Evolutionary conservation across 2,329 filamentous ascomycete genomes (phyloP).

Genomic region (Aspergillus pseudoterreus): DNA sequence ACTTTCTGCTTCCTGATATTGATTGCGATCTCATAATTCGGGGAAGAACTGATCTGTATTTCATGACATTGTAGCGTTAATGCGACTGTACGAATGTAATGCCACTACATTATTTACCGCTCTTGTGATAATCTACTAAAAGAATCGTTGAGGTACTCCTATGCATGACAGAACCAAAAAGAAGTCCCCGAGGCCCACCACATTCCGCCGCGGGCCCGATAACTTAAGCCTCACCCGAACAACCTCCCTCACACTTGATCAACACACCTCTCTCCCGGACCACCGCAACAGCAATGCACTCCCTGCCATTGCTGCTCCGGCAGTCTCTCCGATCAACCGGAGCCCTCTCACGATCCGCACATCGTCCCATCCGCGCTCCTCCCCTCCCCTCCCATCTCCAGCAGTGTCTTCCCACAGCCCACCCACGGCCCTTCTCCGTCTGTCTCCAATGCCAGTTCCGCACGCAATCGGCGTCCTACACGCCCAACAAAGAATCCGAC

Average conservation of each 20-base stretch:
- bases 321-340: slow-evolving; percentile 33
- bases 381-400: slow-evolving; percentile 17
- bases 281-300: slow-evolving; percentile 35
- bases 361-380: slow-evolving; percentile 17
- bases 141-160: neutral
- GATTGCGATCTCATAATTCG: neutral
- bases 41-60: neutral
- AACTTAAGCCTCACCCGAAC: slow-evolving; percentile 1
- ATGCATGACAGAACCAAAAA: neutral
- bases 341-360: slow-evolving; percentile 19
- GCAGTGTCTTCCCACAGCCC: slow-evolving; percentile 17
- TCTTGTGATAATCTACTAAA: neutral
- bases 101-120: neutral
- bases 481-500: slow-evolving; percentile 12
- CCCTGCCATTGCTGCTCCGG: slow-evolving; percentile 37
- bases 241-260: slow-evolving; percentile 3
- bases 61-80: neutral
- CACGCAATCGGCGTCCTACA: slow-evolving; percentile 23
- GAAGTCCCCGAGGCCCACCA: neutral
- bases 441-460: slow-evolving; percentile 44
- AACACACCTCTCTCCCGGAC: slow-evolving; percentile 17
- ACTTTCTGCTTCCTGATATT: neutral
- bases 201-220: neutral
- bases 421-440: slow-evolving; percentile 32
- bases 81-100: neutral